Evolutionary conservation across 2,329 filamentous ascomycete genomes (phyloP).

Genomic region (Onygenales sp.): DNA sequence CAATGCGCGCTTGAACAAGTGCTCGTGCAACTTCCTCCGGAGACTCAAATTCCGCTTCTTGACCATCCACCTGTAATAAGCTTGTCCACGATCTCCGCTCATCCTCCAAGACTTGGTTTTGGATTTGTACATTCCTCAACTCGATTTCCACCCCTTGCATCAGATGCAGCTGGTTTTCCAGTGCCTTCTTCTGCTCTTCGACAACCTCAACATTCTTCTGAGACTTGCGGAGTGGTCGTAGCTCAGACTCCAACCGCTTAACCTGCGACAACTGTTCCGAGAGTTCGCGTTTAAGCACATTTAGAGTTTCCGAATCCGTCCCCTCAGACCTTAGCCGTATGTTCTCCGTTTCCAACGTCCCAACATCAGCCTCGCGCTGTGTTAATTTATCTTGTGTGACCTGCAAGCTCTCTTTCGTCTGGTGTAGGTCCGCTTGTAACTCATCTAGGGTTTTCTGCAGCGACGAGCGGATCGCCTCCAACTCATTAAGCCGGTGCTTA

Average conservation of each 20-base stretch:
- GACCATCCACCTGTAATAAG: conserved; percentile 63
- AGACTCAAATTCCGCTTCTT: conserved; percentile 65
- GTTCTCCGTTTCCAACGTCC: conserved; percentile 71
- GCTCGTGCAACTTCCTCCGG: conserved; percentile 81
- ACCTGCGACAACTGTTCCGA: conserved; percentile 91
- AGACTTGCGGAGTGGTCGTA: conserved; percentile 70
- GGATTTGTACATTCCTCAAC: conserved; percentile 67
- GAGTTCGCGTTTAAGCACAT: conserved; percentile 76
- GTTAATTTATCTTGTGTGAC: conserved; percentile 56
- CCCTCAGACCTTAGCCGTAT: conserved; percentile 76
- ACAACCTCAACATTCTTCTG: conserved; percentile 87
- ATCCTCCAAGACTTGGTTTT: conserved; percentile 79
- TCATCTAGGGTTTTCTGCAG: conserved; percentile 47
- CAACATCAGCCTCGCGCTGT: conserved; percentile 61
- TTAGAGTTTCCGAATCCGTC: conserved; percentile 75
- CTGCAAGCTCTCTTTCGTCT: conserved; percentile 46
- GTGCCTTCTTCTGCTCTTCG: conserved; percentile 82
- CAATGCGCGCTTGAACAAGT: conserved; percentile 71
- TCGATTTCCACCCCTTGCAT: conserved; percentile 67
- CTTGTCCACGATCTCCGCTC: conserved; percentile 80
- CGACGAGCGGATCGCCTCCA: conserved; percentile 51
- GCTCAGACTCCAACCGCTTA: conserved; percentile 70
- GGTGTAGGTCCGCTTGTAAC: conserved; percentile 44
- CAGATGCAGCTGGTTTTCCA: conserved; percentile 67
- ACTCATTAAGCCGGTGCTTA: conserved; percentile 48